These are phyloP conservation scores for Phytophthora colocasiae DNA, from an alignment of 352 stramenopile species.

Conservation along the genomic window DNA sequence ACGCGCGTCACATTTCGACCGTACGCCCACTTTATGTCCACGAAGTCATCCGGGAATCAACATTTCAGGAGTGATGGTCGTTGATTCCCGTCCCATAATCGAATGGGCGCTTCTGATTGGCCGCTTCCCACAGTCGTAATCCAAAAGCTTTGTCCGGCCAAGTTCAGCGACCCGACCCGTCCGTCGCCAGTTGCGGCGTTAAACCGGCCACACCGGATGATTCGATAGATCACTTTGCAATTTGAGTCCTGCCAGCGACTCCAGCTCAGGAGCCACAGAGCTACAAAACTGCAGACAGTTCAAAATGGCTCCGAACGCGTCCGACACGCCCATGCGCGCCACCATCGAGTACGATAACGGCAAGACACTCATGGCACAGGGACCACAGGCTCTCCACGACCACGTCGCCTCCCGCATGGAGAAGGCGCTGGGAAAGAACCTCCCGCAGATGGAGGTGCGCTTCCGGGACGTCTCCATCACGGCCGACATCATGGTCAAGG, in stretches of 20 bases:
- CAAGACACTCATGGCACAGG: slow-evolving; percentile 39
- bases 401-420: slow-evolving; percentile 37
- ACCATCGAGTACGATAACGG: slow-evolving; percentile 35
- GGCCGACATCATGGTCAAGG: slow-evolving; percentile 28
- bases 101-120: slow-evolving; percentile 1
- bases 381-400: slow-evolving; percentile 36
- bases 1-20: no score
- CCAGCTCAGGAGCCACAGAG: slow-evolving; percentile 1
- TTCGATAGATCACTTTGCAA: slow-evolving; percentile 22
- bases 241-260: slow-evolving; percentile 19
- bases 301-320: slow-evolving; percentile 1
- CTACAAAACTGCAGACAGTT: neutral
- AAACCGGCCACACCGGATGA: neutral
- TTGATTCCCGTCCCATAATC: slow-evolving; percentile 28
- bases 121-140: slow-evolving; percentile 8
- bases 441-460: neutral
- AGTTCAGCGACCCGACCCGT: neutral
- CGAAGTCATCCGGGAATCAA: slow-evolving; percentile 3
- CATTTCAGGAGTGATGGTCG: slow-evolving; percentile 18
- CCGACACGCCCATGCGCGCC: neutral
- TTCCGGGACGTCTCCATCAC: slow-evolving; percentile 20
- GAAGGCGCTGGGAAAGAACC: slow-evolving; percentile 23
- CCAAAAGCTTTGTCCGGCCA: slow-evolving; percentile 9
- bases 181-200: neutral
- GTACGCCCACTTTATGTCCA: no score